Percentiles rank a stretch among this genome's conserved stretches.
Conservation (phyloP, 2,329 filamentous ascomycete genomes). For the Berkeleyomyces basicola region DNA sequence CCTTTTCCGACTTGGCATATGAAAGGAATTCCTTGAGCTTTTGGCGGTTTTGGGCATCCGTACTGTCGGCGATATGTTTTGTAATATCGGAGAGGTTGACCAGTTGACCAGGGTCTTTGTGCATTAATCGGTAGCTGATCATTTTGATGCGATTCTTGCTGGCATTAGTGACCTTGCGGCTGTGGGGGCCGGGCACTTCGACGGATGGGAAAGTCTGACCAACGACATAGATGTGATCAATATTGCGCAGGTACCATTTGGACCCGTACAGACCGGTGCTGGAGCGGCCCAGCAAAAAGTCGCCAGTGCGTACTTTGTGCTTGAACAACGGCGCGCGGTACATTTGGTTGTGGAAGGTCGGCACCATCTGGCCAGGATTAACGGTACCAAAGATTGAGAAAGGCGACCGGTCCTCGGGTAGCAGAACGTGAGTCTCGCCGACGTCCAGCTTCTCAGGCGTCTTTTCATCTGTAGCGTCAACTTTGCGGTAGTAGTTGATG, state of each 20-base stretch:
- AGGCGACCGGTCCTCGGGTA: constrained; percentile 88
- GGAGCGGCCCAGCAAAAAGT: constrained; percentile 76
- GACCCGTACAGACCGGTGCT: constrained; percentile 64
- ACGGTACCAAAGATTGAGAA: constrained; percentile 93
- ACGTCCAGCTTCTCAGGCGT: constrained; percentile 65
- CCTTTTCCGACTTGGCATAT: constrained; percentile 75
- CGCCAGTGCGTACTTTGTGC: constrained; percentile 58
- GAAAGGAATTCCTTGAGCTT: constrained; percentile 93
- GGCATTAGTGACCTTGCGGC: constrained; percentile 89
- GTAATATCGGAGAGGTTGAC: constrained; percentile 74
- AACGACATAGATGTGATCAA: constrained; percentile 80
- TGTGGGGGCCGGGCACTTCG: constrained; percentile 86
- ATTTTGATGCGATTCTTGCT: constrained; percentile 94
- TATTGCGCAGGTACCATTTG: constrained; percentile 68
- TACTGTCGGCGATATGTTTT: constrained; percentile 79
- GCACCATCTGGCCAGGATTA: constrained; percentile 75
- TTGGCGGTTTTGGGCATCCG: constrained; percentile 86
- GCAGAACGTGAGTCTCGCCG: constrained; percentile 72
- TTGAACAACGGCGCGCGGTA: constrained; percentile 88
- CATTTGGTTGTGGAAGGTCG: constrained; percentile 88
- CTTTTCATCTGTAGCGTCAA: constrained; percentile 54
- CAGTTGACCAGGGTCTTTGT: constrained; percentile 51
- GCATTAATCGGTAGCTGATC: constrained; percentile 78
- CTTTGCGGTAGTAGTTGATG: constrained; percentile 91
- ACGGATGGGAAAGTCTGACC: constrained; percentile 86